Percentiles rank a stretch among this genome's conserved stretches.
Conservation (phyloP, 306 rosid genomes). For the Vigna mungo region DNA sequence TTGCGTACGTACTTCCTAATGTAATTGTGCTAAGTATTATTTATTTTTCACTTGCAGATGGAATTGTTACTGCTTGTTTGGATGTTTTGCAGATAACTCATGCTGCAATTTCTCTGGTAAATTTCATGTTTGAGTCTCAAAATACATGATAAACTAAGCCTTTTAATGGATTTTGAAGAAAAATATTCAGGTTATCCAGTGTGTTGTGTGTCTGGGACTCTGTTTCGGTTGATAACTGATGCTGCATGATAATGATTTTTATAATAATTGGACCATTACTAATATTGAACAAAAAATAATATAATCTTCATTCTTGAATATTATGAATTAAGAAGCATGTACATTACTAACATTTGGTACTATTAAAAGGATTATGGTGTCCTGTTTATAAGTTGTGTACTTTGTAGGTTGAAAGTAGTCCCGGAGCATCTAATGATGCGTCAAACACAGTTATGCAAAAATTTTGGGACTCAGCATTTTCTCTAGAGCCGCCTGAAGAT, state of each 20-base stretch:
- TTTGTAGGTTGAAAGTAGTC: slow-evolving; percentile 78
- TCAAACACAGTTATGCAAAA: slow-evolving; percentile 92
- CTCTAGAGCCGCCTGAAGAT: slow-evolving; percentile 91
- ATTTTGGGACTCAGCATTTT: slow-evolving; percentile 97
- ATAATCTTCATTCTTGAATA: slow-evolving; percentile 23
- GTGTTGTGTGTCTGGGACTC: slow-evolving; percentile 7
- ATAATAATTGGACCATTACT: slow-evolving; percentile 3
- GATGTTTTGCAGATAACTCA: slow-evolving; percentile 95
- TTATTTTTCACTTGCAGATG: slow-evolving; percentile 71
- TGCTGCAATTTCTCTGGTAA: slow-evolving; percentile 96
- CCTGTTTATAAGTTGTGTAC: slow-evolving; percentile 27
- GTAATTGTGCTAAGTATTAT: slow-evolving; percentile 38
- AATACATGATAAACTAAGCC: background rate
- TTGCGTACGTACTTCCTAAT: slow-evolving; percentile 23
- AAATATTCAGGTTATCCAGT: slow-evolving; percentile 23
- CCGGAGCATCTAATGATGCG: slow-evolving; percentile 74
- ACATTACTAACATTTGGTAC: slow-evolving; percentile 13
- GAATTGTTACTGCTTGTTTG: slow-evolving; percentile 72
- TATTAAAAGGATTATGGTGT: slow-evolving; percentile 22
- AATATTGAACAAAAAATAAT: slow-evolving; percentile 18
- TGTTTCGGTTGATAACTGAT: background rate
- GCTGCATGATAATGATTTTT: slow-evolving; percentile 15
- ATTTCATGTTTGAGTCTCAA: slow-evolving; percentile 28
- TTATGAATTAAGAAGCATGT: slow-evolving; percentile 25
- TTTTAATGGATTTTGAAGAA: slow-evolving; percentile 26